A percentile compares a stretch with the other conserved stretches of the same genome.
These are phyloP conservation scores for Dorcoceras hygrometricum DNA, from an alignment of 257 asterid species.

Conservation along the genomic window DNA sequence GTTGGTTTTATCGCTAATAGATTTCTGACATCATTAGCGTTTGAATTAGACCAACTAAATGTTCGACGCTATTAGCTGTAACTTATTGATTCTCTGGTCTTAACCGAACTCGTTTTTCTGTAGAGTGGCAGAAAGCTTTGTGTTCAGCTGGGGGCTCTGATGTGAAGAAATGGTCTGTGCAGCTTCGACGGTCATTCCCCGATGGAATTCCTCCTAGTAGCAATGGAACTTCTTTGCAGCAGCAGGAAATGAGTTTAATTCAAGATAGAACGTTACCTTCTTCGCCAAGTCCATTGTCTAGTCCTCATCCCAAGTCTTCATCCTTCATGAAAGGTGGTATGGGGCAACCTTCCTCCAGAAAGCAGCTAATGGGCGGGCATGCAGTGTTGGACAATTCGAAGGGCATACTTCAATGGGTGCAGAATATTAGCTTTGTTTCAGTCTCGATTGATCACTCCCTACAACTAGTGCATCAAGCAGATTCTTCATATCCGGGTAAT, in stretches of 20 bases:
- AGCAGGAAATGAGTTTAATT: slow-evolving; percentile 77
- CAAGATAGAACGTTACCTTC: slow-evolving; percentile 74
- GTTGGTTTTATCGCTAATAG: slow-evolving; percentile 2
- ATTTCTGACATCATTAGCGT: not conserved
- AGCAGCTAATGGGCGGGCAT: slow-evolving; percentile 79
- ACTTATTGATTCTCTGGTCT: slow-evolving; percentile 22
- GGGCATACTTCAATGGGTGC: slow-evolving; percentile 94
- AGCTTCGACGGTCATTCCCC: slow-evolving; percentile 81
- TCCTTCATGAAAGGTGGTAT: slow-evolving; percentile 74
- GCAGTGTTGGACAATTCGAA: slow-evolving; percentile 67
- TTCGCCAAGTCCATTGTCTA: slow-evolving; percentile 66
- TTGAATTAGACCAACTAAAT: too few species aligned
- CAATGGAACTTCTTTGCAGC: slow-evolving; percentile 84
- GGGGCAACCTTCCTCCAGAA: slow-evolving; percentile 79
- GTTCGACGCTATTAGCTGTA: not conserved
- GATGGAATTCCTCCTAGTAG: slow-evolving; percentile 82
- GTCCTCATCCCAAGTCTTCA: slow-evolving; percentile 73
- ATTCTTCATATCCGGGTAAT: slow-evolving; percentile 68
- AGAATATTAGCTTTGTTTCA: slow-evolving; percentile 89
- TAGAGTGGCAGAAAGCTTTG: slow-evolving; percentile 99
- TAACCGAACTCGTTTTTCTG: slow-evolving; percentile 20
- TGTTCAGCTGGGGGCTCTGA: slow-evolving; percentile 93
- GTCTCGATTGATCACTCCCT: slow-evolving; percentile 89
- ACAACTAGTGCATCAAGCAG: slow-evolving; percentile 80
- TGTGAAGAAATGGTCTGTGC: slow-evolving; percentile 96